These are phyloP conservation scores for Aspergillus sp. DNA, from an alignment of 2,329 filamentous ascomycete genomes.

Conservation along the genomic window DNA sequence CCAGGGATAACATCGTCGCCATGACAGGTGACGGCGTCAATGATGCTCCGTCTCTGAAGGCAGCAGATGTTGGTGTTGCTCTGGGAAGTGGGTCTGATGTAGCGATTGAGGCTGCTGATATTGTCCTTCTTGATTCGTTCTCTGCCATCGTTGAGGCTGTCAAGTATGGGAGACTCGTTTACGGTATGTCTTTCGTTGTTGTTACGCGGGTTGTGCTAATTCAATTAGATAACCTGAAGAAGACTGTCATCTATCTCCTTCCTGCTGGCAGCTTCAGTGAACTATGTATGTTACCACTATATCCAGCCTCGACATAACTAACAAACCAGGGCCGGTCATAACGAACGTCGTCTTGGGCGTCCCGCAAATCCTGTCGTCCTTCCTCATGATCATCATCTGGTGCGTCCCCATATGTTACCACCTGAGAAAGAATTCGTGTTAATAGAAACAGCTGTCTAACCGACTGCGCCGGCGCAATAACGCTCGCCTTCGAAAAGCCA, in stretches of 20 bases:
- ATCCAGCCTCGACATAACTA: not conserved
- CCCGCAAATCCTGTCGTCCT: constrained; percentile 70
- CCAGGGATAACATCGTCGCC: constrained; percentile 56
- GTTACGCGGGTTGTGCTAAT: not conserved
- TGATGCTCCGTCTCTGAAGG: constrained; percentile 55
- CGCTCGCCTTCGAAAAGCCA: constrained; percentile 72
- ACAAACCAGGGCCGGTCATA: constrained; percentile 58
- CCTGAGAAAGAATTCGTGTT: no score
- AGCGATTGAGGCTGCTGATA: constrained; percentile 62
- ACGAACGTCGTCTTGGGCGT: constrained; percentile 71
- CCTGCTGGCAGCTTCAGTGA: constrained; percentile 74
- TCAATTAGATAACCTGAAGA: constrained; percentile 66
- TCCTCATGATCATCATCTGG: constrained; percentile 70
- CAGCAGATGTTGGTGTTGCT: constrained; percentile 61
- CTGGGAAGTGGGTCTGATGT: constrained; percentile 60
- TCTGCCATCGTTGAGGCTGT: constrained; percentile 71
- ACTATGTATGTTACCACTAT: constrained; percentile 50
- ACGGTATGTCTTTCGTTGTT: not conserved
- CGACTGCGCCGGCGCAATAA: constrained; percentile 70
- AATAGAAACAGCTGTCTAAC: constrained; percentile 61
- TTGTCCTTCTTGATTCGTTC: constrained; percentile 68
- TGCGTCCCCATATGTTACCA: constrained; percentile 23
- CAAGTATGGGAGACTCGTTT: constrained; percentile 67
- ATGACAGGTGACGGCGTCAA: constrained; percentile 53
- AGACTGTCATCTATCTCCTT: constrained; percentile 72